phyloP scores from a whole-genome alignment of 108 stramenopile genomes.

The Pseudonitzschia pungens region DNA sequence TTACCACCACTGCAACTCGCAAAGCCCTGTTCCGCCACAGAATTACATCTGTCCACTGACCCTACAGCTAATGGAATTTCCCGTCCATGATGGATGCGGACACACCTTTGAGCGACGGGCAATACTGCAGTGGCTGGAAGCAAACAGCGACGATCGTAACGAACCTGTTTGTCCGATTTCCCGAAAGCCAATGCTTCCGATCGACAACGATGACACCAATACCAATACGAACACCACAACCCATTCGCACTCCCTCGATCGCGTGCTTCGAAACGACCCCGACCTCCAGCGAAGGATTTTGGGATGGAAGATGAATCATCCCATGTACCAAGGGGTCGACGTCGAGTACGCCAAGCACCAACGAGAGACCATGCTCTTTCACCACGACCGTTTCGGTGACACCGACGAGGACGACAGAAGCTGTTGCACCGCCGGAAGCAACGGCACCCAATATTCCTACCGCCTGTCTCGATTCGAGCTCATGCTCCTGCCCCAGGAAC shows the following conservation, averaged over 20 bases:
- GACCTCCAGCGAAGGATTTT: slow-evolving; percentile 20
- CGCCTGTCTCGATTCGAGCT: slow-evolving; percentile 20
- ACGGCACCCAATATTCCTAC: neutral
- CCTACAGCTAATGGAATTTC: slow-evolving; percentile 50
- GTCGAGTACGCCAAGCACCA: slow-evolving; percentile 6
- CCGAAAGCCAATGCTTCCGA: slow-evolving; percentile 17
- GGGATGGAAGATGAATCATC: slow-evolving; percentile 23
- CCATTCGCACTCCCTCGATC: slow-evolving; percentile 4
- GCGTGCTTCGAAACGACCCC: slow-evolving; percentile 8
- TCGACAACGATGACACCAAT: slow-evolving; percentile 24
- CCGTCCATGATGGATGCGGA: slow-evolving; percentile 50
- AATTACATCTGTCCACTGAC: slow-evolving; percentile 58
- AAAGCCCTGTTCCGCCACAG: slow-evolving; percentile 1
- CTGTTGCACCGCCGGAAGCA: slow-evolving; percentile 3
- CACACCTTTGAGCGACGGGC: slow-evolving; percentile 59
- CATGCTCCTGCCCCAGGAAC: slow-evolving; percentile 39
- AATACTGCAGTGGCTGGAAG: slow-evolving; percentile 30
- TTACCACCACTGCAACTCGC: neutral
- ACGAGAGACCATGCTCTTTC: neutral
- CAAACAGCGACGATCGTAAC: neutral
- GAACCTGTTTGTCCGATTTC: slow-evolving; percentile 24
- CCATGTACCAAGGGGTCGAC: neutral
- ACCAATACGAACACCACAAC: slow-evolving; percentile 17
- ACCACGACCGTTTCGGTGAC: neutral
- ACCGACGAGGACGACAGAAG: neutral